Base-by-base conservation (phyloP, 345 rosid genomes). In the Lumnitzera littorea region DNA sequence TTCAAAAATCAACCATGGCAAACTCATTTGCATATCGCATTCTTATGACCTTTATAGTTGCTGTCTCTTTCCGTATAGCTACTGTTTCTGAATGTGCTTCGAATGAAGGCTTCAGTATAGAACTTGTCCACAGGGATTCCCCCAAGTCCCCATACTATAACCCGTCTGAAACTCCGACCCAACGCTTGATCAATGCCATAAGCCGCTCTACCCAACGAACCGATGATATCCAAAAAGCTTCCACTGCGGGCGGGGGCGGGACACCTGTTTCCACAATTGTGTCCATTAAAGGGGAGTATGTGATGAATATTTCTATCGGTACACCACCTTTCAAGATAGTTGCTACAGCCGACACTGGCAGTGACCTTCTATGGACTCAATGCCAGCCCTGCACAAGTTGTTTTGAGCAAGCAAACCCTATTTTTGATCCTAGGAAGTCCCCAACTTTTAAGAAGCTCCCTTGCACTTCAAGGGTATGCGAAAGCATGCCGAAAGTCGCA, bases 301-400 rank as follows among this genome's bases (percentile, higher is more conserved):
- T 78, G 8, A 64, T 78, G 74, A 78, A 71, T 15, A n/a, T 78
- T 31, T 61, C 74, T 0, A 46, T 71, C 2, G 74, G 76, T 2
- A 78, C 46, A 0, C 79, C 74, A 2, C 67, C 59, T 0, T 2
- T 31, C 2, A 36, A 48, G 24, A 53, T 70, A 17, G 12, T 60
- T 16, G 77, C 55, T 36, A 63, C 74, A 6, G 70, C 67, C 8
- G 79, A 70, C 57, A 77, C 78, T 0, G 76, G 78, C n/a, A 73
- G 73, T 23, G 78, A 77, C 24, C 78, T 77, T 16, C 13, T 68
- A 49, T 78, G 82, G 82, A 51, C 72, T 8, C 79, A 74, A 54
- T 78, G 82, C 54, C 24, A 20, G 46, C 78, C 76, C 15, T 78
- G 82, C 66, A 15, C 46, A 9, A 56, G 24, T 15, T 74, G 79